phyloP scores from a whole-genome alignment of 495 filamentous ascomycete species.

The Massariosphaeria phaeospora region DNA sequence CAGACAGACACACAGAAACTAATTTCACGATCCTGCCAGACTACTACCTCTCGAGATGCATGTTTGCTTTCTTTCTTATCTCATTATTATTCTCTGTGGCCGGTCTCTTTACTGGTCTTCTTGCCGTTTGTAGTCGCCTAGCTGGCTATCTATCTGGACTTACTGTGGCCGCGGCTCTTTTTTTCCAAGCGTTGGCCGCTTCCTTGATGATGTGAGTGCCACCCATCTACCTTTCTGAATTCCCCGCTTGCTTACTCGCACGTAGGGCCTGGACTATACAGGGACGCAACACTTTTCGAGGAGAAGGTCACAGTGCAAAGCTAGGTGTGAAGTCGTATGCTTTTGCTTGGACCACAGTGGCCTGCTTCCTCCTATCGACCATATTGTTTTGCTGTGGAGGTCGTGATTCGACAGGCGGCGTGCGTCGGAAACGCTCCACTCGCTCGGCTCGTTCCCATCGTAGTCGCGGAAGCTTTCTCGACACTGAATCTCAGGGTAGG shows the following conservation, averaged over 20 bases:
- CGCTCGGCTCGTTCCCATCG: slow-evolving; percentile 38
- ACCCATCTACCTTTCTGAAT: not conserved
- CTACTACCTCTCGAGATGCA: slow-evolving; percentile 62
- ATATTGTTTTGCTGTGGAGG: slow-evolving; percentile 62
- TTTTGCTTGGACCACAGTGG: slow-evolving; percentile 80
- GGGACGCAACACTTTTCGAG: slow-evolving; percentile 65
- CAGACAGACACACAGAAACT: no score
- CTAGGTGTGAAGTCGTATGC: slow-evolving; percentile 72
- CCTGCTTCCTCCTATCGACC: slow-evolving; percentile 63
- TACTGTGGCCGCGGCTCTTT: slow-evolving; percentile 50
- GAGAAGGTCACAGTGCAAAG: slow-evolving; percentile 51
- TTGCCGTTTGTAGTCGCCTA: slow-evolving; percentile 58
- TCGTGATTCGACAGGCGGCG: slow-evolving; percentile 19
- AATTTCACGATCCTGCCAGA: no score
- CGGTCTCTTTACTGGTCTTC: slow-evolving; percentile 57
- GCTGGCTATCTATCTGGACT: slow-evolving; percentile 58
- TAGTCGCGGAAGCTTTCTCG: slow-evolving; percentile 47
- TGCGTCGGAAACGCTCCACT: slow-evolving; percentile 43
- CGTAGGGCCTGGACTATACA: slow-evolving; percentile 67
- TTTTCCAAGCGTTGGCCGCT: slow-evolving; percentile 60
- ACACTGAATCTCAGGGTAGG: slow-evolving; percentile 49
- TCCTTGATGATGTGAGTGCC: slow-evolving; percentile 65
- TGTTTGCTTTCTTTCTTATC: slow-evolving; percentile 68
- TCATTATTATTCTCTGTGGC: slow-evolving; percentile 59
- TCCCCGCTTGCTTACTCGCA: no score